phyloP scores from a whole-genome alignment of 805 yeast species.

The Yarrowia yakushimensis region DNA sequence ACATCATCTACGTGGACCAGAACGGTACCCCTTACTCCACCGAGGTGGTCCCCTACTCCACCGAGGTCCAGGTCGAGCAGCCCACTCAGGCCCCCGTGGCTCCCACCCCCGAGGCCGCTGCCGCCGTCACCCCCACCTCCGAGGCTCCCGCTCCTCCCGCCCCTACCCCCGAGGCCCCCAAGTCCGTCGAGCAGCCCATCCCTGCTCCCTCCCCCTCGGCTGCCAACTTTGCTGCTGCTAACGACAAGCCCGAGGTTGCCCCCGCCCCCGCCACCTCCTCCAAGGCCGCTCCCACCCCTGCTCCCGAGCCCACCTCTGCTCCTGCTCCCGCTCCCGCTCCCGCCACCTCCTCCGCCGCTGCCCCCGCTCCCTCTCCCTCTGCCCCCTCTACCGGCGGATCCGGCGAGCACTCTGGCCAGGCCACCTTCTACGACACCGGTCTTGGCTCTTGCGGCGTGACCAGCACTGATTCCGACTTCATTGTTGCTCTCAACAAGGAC shows the following conservation, averaged over 20 bases:
- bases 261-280: neutral
- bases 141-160: conserved; percentile 23
- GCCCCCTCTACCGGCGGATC: conserved; percentile 25
- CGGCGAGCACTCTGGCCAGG: conserved; percentile 31
- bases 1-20: conserved; percentile 33
- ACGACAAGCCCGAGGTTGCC: conserved; percentile 1
- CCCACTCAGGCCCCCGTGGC: conserved; percentile 19
- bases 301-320: conserved; percentile 21
- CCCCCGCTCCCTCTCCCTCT: conserved; percentile 20
- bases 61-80: conserved; percentile 27
- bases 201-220: conserved; percentile 21
- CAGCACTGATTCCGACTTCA: conserved; percentile 46
- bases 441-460: conserved; percentile 56
- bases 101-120: conserved; percentile 23
- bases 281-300: neutral
- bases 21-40: conserved; percentile 31
- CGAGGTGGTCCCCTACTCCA: conserved; percentile 29
- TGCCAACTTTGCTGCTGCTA: conserved; percentile 3
- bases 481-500: conserved; percentile 53
- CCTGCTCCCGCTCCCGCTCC: conserved; percentile 19
- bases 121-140: conserved; percentile 27
- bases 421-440: conserved; percentile 32
- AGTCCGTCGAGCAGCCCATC: conserved; percentile 27
- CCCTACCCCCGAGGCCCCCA: conserved; percentile 23
- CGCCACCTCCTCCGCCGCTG: neutral